These are phyloP conservation scores for Metarhizium robertsii DNA, from an alignment of 2,329 filamentous ascomycete species.

Conservation along the genomic window DNA sequence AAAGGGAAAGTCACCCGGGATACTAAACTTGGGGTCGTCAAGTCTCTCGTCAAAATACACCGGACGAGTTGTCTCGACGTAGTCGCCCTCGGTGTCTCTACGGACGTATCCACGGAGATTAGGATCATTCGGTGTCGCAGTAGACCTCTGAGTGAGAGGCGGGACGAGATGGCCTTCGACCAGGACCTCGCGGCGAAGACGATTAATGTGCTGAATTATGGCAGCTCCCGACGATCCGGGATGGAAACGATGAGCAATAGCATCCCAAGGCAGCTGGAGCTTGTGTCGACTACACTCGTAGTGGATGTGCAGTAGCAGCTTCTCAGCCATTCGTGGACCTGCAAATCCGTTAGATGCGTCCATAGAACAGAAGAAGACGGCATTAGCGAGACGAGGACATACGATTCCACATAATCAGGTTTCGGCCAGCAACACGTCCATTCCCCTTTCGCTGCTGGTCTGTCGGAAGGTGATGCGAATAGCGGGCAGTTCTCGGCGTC, in stretches of 20 bases:
- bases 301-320: slow-evolving; percentile 29
- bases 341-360: not conserved
- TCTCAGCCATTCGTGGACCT: slow-evolving; percentile 38
- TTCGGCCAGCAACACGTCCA: slow-evolving; percentile 24
- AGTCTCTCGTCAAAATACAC: slow-evolving; percentile 23
- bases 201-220: slow-evolving; percentile 26
- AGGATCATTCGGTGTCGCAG: slow-evolving; percentile 11
- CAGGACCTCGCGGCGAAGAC: slow-evolving; percentile 24
- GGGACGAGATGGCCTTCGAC: slow-evolving; percentile 33
- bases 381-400: slow-evolving; percentile 11
- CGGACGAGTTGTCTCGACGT: slow-evolving; percentile 16
- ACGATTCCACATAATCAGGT: slow-evolving; percentile 34
- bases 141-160: slow-evolving; percentile 20
- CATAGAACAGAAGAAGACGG: not conserved
- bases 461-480: slow-evolving; percentile 16
- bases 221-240: slow-evolving; percentile 31
- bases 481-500: slow-evolving; percentile 10
- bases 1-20: slow-evolving; percentile 11
- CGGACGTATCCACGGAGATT: slow-evolving; percentile 25
- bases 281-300: slow-evolving; percentile 27
- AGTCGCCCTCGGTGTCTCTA: slow-evolving; percentile 12
- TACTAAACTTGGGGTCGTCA: slow-evolving; percentile 22
- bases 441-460: slow-evolving; percentile 16
- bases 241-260: slow-evolving; percentile 29
- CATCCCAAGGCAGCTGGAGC: slow-evolving; percentile 28